A percentile compares a stretch with the other conserved stretches of the same genome.
phyloP scores from a whole-genome alignment of 1,139 yeast genomes.

The Oligophagozyma castellii region DNA sequence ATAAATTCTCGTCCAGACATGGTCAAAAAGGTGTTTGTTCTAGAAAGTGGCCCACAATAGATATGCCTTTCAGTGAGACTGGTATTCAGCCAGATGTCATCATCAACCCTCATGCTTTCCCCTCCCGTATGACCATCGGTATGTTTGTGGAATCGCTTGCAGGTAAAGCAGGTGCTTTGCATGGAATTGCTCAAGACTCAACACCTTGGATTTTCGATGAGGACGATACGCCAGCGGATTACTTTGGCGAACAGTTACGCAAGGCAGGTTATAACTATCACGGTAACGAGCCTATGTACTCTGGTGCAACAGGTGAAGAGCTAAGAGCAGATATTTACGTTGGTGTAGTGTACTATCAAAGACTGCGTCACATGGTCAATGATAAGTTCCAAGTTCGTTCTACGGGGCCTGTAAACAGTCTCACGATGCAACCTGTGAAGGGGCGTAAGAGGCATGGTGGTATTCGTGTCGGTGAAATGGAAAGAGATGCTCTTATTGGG shows the following conservation, averaged over 20 bases:
- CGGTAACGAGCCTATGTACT: constrained; percentile 98
- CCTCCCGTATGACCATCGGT: constrained; percentile 99
- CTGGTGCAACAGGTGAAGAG: constrained; percentile 98
- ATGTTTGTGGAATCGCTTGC: constrained; percentile 98
- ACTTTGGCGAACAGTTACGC: constrained; percentile 82
- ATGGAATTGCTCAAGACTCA: constrained; percentile 93
- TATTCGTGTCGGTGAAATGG: constrained; percentile 99
- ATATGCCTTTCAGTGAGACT: constrained; percentile 91
- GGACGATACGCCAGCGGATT: constrained; percentile 91
- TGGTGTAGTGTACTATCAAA: constrained; percentile 94
- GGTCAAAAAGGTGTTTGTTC: constrained; percentile 99
- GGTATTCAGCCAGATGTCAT: constrained; percentile 97
- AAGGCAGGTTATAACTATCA: constrained; percentile 91
- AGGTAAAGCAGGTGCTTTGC: constrained; percentile 96
- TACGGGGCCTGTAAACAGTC: constrained; percentile 92
- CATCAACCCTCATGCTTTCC: constrained; percentile 98
- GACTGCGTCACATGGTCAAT: constrained; percentile 98
- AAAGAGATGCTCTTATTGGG: constrained; percentile 96
- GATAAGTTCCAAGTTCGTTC: constrained; percentile 99
- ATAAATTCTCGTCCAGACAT: constrained; percentile 94
- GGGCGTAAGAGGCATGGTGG: constrained; percentile 99
- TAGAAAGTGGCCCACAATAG: constrained; percentile 93
- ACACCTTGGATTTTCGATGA: constrained; percentile 95
- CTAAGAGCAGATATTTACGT: constrained; percentile 88
- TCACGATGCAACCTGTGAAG: constrained; percentile 98